Evolutionary conservation across 140 eudicot species (phyloP).

Genomic region (Oenanthe javanica): DNA sequence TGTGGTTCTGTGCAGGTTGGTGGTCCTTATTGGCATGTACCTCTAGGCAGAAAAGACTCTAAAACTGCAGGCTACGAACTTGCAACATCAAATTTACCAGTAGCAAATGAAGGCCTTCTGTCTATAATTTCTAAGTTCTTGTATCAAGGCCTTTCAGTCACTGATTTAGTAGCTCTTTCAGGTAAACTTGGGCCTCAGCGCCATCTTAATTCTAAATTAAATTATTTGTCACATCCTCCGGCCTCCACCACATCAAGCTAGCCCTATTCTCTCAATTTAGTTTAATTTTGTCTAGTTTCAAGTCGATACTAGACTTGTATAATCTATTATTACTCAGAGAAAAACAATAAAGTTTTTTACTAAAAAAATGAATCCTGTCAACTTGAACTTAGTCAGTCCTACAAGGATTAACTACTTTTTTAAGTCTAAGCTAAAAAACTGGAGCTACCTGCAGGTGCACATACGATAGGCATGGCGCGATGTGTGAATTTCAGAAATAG

Average conservation of each 20-base stretch:
- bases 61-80: slow-evolving; percentile 53
- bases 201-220: neutral
- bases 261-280: neutral
- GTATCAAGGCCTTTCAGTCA: slow-evolving; percentile 70
- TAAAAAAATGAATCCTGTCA: neutral
- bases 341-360: neutral
- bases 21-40: slow-evolving; percentile 96
- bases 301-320: neutral
- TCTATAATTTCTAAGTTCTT: slow-evolving; percentile 71
- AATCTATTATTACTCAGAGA: neutral
- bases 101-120: slow-evolving; percentile 55
- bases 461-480: slow-evolving; percentile 90
- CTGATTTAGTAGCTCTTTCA: slow-evolving; percentile 95
- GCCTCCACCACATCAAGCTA: neutral
- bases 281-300: neutral
- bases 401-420: neutral
- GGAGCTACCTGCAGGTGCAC: slow-evolving; percentile 52
- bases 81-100: slow-evolving; percentile 56
- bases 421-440: neutral
- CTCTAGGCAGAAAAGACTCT: slow-evolving; percentile 82
- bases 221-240: neutral
- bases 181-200: slow-evolving; percentile 30
- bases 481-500: slow-evolving; percentile 71
- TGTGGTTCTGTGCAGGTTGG: slow-evolving; percentile 55
- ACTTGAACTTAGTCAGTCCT: neutral